Evolutionary conservation across 495 filamentous ascomycete genomes (phyloP).

Genomic region (Hypoxylon fuscum): DNA sequence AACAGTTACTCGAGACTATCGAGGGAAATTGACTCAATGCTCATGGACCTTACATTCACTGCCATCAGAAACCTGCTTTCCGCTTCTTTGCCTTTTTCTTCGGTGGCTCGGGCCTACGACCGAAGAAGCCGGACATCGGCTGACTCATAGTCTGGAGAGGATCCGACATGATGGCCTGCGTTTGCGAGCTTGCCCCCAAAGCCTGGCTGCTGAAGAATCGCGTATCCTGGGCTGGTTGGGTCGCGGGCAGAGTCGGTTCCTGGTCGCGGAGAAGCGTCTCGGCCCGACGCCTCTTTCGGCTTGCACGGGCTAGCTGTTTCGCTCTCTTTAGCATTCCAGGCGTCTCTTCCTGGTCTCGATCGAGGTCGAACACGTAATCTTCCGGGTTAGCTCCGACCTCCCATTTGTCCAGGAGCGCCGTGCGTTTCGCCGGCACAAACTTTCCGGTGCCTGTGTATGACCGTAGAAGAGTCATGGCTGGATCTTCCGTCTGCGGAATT

Average conservation of each 20-base stretch:
- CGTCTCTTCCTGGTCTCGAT: constrained; percentile 28
- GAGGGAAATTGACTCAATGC: no score
- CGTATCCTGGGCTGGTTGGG: constrained; percentile 35
- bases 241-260: constrained; percentile 39
- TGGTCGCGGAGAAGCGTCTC: constrained; percentile 36
- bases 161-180: constrained; percentile 34
- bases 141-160: constrained; percentile 50
- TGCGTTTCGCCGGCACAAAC: constrained; percentile 34
- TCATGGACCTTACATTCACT: background rate
- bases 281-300: constrained; percentile 40
- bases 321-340: constrained; percentile 33
- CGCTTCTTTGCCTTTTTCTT: constrained; percentile 45
- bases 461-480: constrained; percentile 40
- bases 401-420: constrained; percentile 44
- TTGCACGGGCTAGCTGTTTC: constrained; percentile 37
- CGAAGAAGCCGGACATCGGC: constrained; percentile 50
- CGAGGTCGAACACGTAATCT: constrained; percentile 43
- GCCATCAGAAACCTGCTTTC: constrained; percentile 39
- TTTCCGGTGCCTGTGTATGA: constrained; percentile 43
- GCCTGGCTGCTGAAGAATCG: constrained; percentile 31
- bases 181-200: no score
- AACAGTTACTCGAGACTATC: no score
- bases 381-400: constrained; percentile 31
- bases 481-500: constrained; percentile 26
- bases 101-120: constrained; percentile 40